Percentiles rank a stretch among this genome's conserved stretches.
Conservation (phyloP, 164 flowering plant genomes). For the Kingdonia uniflora region DNA sequence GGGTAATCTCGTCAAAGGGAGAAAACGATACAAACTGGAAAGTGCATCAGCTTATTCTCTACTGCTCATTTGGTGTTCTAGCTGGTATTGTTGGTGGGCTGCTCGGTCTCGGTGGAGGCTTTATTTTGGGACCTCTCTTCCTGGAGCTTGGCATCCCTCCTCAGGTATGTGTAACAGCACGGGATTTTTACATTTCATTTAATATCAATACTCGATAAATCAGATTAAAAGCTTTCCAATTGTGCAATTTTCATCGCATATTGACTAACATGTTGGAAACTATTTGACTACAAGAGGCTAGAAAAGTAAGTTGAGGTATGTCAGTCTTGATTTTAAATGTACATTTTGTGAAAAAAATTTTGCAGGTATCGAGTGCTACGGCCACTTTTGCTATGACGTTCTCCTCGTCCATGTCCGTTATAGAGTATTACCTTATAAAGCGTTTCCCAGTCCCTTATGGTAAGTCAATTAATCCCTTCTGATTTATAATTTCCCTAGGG, state of each 20-base stretch:
- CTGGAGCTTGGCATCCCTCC: constrained; percentile 94
- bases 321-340: too few relatives aligned
- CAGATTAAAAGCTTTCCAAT: too few relatives aligned
- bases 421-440: constrained; percentile 85
- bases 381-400: constrained; percentile 98
- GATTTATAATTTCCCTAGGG: not conserved
- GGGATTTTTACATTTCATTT: too few relatives aligned
- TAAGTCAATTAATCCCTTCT: constrained; percentile 24
- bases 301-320: not conserved
- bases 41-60: constrained; percentile 53
- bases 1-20: constrained; percentile 64
- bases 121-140: constrained; percentile 88
- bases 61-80: constrained; percentile 50
- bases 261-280: too few relatives aligned
- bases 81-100: constrained; percentile 96
- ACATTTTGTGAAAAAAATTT: constrained; percentile 2
- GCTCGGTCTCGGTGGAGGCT: constrained; percentile 91
- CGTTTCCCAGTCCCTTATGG: constrained; percentile 97
- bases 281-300: too few relatives aligned
- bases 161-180: constrained; percentile 39
- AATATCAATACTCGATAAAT: too few relatives aligned
- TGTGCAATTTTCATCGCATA: too few relatives aligned
- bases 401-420: constrained; percentile 97
- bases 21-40: constrained; percentile 31
- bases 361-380: constrained; percentile 95